Percentiles rank a stretch among this genome's conserved stretches.
Conservation (phyloP, 2,329 filamentous ascomycete species). For the Neopestalotiopsis sp. region DNA sequence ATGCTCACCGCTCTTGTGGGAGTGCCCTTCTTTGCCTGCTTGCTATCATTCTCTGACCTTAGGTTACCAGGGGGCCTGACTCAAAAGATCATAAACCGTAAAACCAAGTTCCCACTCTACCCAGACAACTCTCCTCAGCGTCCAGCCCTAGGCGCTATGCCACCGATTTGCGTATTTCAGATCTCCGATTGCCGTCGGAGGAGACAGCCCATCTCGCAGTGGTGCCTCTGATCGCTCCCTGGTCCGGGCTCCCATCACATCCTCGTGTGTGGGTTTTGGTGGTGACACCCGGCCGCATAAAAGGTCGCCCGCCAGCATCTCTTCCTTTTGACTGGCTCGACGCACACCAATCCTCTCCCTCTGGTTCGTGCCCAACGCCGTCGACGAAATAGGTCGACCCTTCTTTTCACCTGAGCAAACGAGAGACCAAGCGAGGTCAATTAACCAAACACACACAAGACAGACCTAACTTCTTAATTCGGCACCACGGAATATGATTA, state of each 20-base stretch:
- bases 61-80: not conserved
- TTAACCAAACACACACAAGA: conserved; percentile 1
- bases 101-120: not conserved
- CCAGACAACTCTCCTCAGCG: not conserved
- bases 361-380: conserved; percentile 17
- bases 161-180: not conserved
- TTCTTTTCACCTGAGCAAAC: not conserved
- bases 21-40: conserved; percentile 7
- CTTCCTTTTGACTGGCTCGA: conserved; percentile 14
- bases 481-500: conserved; percentile 12
- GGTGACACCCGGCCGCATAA: conserved; percentile 18
- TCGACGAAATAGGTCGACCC: not conserved
- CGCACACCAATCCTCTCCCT: not conserved
- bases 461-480: conserved; percentile 9
- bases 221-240: conserved; percentile 3
- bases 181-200: conserved; percentile 17
- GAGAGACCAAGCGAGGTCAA: not conserved
- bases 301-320: conserved; percentile 13
- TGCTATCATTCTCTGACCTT: conserved; percentile 9
- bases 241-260: not conserved
- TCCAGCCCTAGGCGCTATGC: conserved; percentile 2
- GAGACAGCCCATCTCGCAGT: not conserved
- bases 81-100: conserved; percentile 11
- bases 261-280: conserved; percentile 11
- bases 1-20: conserved; percentile 19